Base-by-base conservation (phyloP, 306 rosid genomes). In the Vigna hirtella region DNA sequence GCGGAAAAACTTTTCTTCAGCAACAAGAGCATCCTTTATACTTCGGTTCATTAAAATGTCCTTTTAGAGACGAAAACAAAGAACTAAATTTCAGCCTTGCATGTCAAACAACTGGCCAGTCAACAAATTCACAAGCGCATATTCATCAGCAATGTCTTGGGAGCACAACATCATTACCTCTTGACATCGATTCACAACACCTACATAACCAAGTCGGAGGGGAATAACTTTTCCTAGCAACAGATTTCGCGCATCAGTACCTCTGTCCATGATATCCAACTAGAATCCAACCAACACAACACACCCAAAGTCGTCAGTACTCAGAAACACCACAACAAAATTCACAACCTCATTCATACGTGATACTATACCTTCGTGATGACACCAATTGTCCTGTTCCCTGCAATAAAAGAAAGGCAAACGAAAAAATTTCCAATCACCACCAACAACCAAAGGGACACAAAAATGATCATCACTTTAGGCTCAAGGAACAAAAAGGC, bases 241-340 rank as follows among this genome's bases (percentile, higher is more conserved):
- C 74, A 95, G 84, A 85, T 95, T 91, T 48, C 93, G 91, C 16
- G 99, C 99, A 91, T 95, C 99, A 28, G 99, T 95, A 81, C 99
- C 98, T 87, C 99, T 91, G 84, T 95, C 99, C 99, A 93, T 95
- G 75, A 95, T 95, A 85, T 95, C 98, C 90, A 95, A 83, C 98
- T 95, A 73, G 70, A 80, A 22, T 56, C 70, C 61, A 66, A 78
- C 15, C 30, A 70, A 79, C 13, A 40, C 6, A 34, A 66, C 14
- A 40, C 5, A 24, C 18, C 70, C 48, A 79, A 76, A 22, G 30
- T 66, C n/a, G 72, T 88, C 83, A 85, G 76, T 59, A 77, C 67
- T 68, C 14, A 24, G 51, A 51, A 77, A 82, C 49, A 47, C n/a
- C 74, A 38, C 24, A 66, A 71, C 42, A 70, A 59, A 47, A 13